Base-by-base conservation (phyloP, 2,329 filamentous ascomycete species). In the Aspergillus neoniger region DNA sequence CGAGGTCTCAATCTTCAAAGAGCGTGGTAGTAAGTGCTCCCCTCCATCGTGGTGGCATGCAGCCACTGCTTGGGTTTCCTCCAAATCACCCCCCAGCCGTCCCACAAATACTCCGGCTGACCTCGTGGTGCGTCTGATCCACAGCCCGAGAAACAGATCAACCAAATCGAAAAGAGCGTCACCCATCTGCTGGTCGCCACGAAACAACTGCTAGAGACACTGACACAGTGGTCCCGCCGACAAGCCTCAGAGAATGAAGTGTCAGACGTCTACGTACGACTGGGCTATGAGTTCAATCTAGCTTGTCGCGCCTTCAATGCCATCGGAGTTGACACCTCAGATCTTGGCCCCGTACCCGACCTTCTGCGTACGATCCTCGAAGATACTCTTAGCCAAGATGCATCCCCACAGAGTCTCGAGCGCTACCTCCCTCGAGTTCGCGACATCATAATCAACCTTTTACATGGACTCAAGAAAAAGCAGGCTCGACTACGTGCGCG, bases 241-340 rank as follows among this genome's bases (percentile, higher is more conserved):
- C 88, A 91, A 70, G 93, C 95, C 57, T 93, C 92, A 65, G 95
- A 99, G 78, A 91, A 89, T 63, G 91, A 98, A 75, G 95, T 99
- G 61, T 98, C 95, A 12, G 95, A 99, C 76, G 95, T 99, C 69
- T 99, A 99, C 74, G 95, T 99, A 62, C 90, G 95, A 63, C 82
- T 99, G 63, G 95, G 95, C 50, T 99, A 99, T 79, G 95, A 99
- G 78, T 99, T 99, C 84, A 99, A 99, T 79, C 95, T 99, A 81
- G 95, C 95, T 28, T 98, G 94, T 77, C 90, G 95, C 58, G 94
- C 95, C 63, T 99, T 99, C 78, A 92, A 91, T 70, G 92, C 93
- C 60, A 99, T 99, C 72, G 95, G 96, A 63, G 95, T 99, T 64
- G 95, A 99, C 71, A 97, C 93, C 1, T 86, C 88, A 25, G 95